Conservation (phyloP, 2,329 filamentous ascomycete species). For the Karstenula rhodostoma region DNA sequence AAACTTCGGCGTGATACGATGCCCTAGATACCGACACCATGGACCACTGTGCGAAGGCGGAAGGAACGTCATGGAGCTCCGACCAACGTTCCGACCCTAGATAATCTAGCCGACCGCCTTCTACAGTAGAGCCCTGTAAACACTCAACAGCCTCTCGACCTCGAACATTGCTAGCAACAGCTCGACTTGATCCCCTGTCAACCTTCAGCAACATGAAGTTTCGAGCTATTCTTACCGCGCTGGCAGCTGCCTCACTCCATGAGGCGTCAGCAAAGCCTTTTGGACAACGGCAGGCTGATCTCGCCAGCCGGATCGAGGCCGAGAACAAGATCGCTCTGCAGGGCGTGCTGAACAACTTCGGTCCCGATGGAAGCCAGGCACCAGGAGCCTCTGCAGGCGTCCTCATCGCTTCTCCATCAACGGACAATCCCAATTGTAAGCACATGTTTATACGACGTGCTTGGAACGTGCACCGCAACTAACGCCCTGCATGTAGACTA, state of each 20-base stretch:
- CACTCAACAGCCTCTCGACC: neutral
- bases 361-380: conserved; percentile 59
- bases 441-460: neutral
- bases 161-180: neutral
- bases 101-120: neutral
- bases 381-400: conserved; percentile 59
- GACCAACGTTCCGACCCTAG: neutral
- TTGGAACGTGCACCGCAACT: conserved; percentile 1
- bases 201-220: conserved; percentile 18
- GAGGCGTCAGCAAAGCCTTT: conserved; percentile 12
- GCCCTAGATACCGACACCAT: conserved; percentile 11
- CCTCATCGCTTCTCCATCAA: conserved; percentile 64
- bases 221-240: conserved; percentile 10
- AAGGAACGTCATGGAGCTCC: conserved; percentile 1
- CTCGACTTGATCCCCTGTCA: neutral
- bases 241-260: conserved; percentile 19
- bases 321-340: conserved; percentile 59
- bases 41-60: conserved; percentile 8
- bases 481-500: conserved; percentile 65
- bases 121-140: neutral
- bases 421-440: conserved; percentile 62
- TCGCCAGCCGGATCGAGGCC: conserved; percentile 45
- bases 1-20: conserved; percentile 16
- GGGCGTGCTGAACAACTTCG: conserved; percentile 64
- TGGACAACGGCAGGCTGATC: conserved; percentile 7